Base-by-base conservation (phyloP, 352 stramenopile species). In the Phytopythium montanum region DNA sequence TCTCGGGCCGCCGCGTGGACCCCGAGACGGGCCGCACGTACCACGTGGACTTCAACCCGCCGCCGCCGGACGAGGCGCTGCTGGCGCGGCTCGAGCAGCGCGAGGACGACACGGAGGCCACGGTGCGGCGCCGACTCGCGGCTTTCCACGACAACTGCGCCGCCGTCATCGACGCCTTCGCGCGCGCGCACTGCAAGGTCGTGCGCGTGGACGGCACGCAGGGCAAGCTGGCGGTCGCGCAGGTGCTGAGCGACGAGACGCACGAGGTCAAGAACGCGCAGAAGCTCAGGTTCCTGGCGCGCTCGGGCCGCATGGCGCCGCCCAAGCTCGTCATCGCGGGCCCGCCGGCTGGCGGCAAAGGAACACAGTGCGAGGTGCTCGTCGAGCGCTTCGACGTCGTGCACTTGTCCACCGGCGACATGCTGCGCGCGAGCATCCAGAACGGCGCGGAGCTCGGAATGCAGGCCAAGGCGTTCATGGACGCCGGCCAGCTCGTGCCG, bases 31-130 rank as follows among this genome's bases (percentile, higher is more conserved):
- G 95, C 67, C 93, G 96, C 58, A 98, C 88, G 54, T 99, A 99
- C 72, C 97, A 99, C 56, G 75, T 98, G 7, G 97, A 98, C 68
- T 99, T 97, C 73, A 97, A 96, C 60, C 95, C 96, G n/a, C 96
- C 96, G 7, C 79, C 78, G 9, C 66, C 84, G 18, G 84, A 81
- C 56, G 86, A 84, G 52, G 71, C 69, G 33, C 72, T 81, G 44
- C 86, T 70, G 36, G 82, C 65, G 64, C 90, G 79, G 26, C 66
- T 94, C 23, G 69, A 96, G 36, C 94, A 98, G 65, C 79, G 92
- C n/a, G 88, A 73, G 39, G 94, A 98, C 70, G 94, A 98, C 72
- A 98, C 87, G 1, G 90, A 97, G 59, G 79, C 88, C 41, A 98
- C 95, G 54, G 86, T 98, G 26, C 90, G 84, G 46, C 83, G 89